Percentiles rank a stretch among this genome's conserved stretches.
These are phyloP conservation scores for Colletotrichum sp. DNA, from an alignment of 2,329 filamentous ascomycete species.

Conservation along the genomic window DNA sequence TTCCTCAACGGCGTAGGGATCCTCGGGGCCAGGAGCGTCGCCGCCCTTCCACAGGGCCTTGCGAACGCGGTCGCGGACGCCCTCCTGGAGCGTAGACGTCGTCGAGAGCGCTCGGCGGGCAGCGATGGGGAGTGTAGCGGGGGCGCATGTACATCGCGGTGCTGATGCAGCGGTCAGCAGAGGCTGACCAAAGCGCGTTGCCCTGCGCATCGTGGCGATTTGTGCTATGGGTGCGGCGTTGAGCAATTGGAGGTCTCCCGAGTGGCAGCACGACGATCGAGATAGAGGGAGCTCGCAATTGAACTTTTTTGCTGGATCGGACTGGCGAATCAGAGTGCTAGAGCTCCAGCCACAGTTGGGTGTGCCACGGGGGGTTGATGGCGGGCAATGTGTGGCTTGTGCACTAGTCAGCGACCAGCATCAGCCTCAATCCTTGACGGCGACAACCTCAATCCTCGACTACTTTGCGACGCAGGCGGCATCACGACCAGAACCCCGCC, in stretches of 20 bases:
- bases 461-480: neutral
- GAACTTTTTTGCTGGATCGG: conserved; percentile 20
- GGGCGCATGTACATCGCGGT: conserved; percentile 18
- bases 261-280: neutral
- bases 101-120: conserved; percentile 34
- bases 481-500: neutral
- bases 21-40: conserved; percentile 41
- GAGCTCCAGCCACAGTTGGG: conserved; percentile 12
- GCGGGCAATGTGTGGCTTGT: neutral
- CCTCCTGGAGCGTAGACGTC: conserved; percentile 33
- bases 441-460: neutral
- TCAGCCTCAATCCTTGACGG: neutral
- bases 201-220: conserved; percentile 43
- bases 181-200: conserved; percentile 42
- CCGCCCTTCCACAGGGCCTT: conserved; percentile 43
- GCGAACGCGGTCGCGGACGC: conserved; percentile 41
- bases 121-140: conserved; percentile 18
- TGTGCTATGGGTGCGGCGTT: neutral
- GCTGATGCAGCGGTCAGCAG: conserved; percentile 32
- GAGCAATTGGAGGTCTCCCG: neutral
- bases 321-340: conserved; percentile 7
- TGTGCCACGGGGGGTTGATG: neutral
- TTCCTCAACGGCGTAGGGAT: conserved; percentile 41
- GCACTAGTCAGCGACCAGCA: neutral
- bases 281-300: conserved; percentile 15